Evolutionary conservation across 2,329 filamentous ascomycete species (phyloP), one percentile per base, ranked within the genome.

Genomic region (Aspergillus amoenus): DNA sequence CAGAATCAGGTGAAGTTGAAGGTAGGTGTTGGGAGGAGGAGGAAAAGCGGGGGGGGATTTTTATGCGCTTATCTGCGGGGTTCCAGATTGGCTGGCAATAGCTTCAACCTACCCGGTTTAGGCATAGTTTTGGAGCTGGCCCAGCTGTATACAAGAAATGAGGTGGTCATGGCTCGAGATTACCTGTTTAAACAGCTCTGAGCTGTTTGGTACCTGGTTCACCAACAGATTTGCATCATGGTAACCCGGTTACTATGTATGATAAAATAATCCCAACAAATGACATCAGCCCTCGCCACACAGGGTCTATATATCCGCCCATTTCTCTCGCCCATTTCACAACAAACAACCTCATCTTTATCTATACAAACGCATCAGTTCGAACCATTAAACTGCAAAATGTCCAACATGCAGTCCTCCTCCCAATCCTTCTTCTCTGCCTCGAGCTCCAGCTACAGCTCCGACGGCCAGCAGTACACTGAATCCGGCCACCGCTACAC

Each of bases 401-500:
- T 13, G 9, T 6, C 34, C 46, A 27, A 45, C 30, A 15, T 22
- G 40, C 24, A 41, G 21, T 27, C 37, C 21, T 17, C 40, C 22
- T 13, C 34, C 8, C 21, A 32, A 9, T 37, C 40, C 15, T 40
- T 30, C 22, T 42, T n/a, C 24, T 48, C 52, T 5, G 27, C 41
- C 39, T 47, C 43, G 24, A 46, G 17, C 21, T 30, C 32, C 3
- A 45, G 13, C 21, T 40, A 22, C 21, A 32, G 32, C 34, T 52
- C 41, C 68, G 4, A 50, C 30, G 11, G n/a, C n/a, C 43, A 71
- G 65, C 57, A 62, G 50, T 13, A 58, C n/a, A 66, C 68, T 24
- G 5, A 40, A 22, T 41, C 42, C 5, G 72, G 70, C 52, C 70
- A 71, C 52, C 70, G 70, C 3, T 73, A 71, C 59, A 61, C 65